Base-by-base conservation (phyloP, 495 filamentous ascomycete genomes). In the Daldinia caldariorum region DNA sequence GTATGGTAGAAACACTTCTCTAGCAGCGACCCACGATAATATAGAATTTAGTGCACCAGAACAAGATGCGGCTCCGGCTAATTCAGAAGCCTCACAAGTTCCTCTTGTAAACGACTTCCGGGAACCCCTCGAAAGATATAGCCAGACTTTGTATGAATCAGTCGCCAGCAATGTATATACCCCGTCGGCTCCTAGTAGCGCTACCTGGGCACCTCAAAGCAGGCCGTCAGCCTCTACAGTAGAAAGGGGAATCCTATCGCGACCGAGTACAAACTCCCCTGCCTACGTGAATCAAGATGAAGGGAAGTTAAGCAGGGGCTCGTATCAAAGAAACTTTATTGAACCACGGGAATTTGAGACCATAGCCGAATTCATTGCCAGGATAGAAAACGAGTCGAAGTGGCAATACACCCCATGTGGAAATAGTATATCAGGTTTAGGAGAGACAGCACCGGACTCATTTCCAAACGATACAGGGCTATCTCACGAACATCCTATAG, bases 351-450 rank as follows among this genome's bases (percentile, higher is more conserved):
- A 13, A 12, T 18, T 50, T 13, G 79, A 82, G 63, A 77, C 54
- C 18, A 77, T 82, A 58, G 70, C 70, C 47, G 74, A 81, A 7
- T 82, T 80, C 53, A 82, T 81, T 56, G 50, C 55, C 41, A 77
- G 79, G 58, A 81, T 81, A 38, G 80, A 81, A 58, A 71, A 64
- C 31, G 79, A 81, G 51, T 58, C 73, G 20, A 50, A 68, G 31
- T n/a, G 61, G 34, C 56, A 62, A 39, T 45, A 20, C 1, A 37
- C 16, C 26, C 14, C 14, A 18, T 13, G 10, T 18, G 9, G 43
- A 14, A 13, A 51, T 50, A 55, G 55, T 13, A 32, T n/a, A 10
- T 12, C 16, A 26, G 39, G 14, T 18, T 58, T 56, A 16, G 61
- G 51, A 51, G 51, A 57, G 16, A 45, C 14, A 53, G 13, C 35